A percentile compares a stretch with the other conserved stretches of the same genome.
Conservation (phyloP, 495 filamentous ascomycete genomes). For the Astrocystis sublimbata region DNA sequence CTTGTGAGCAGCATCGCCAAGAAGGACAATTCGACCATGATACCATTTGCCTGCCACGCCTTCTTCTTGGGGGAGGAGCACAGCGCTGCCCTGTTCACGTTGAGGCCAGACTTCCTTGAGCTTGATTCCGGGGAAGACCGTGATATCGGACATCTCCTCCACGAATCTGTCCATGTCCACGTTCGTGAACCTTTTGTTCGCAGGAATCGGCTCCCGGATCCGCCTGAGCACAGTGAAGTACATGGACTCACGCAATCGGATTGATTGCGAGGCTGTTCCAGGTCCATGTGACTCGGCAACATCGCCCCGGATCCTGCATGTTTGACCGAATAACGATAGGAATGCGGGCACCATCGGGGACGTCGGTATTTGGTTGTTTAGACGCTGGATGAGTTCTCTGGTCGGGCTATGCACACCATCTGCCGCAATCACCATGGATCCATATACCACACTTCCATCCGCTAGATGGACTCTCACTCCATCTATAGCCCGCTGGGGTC, state of each 20-base stretch:
- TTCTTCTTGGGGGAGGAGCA: constrained; percentile 39
- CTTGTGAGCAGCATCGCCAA: constrained; percentile 57
- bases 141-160: constrained; percentile 25
- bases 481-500: no score
- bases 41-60: constrained; percentile 47
- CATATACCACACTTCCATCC: constrained; percentile 42
- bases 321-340: constrained; percentile 44
- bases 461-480: constrained; percentile 34
- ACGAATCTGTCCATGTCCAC: constrained; percentile 37
- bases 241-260: constrained; percentile 25
- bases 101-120: constrained; percentile 37
- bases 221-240: constrained; percentile 42
- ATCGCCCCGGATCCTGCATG: constrained; percentile 25
- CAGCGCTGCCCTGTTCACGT: constrained; percentile 5
- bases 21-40: constrained; percentile 46
- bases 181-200: constrained; percentile 31
- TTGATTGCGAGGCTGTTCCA: constrained; percentile 28
- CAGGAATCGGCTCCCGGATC: constrained; percentile 19
- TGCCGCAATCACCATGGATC: constrained; percentile 49
- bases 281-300: constrained; percentile 25
- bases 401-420: constrained; percentile 51
- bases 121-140: constrained; percentile 30
- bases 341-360: constrained; percentile 30
- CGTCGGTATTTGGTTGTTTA: constrained; percentile 14
- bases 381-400: constrained; percentile 44